Evolutionary conservation across 306 rosid species (phyloP), one percentile per base, ranked within the genome.

Genomic region (Ceratonia siliqua): DNA sequence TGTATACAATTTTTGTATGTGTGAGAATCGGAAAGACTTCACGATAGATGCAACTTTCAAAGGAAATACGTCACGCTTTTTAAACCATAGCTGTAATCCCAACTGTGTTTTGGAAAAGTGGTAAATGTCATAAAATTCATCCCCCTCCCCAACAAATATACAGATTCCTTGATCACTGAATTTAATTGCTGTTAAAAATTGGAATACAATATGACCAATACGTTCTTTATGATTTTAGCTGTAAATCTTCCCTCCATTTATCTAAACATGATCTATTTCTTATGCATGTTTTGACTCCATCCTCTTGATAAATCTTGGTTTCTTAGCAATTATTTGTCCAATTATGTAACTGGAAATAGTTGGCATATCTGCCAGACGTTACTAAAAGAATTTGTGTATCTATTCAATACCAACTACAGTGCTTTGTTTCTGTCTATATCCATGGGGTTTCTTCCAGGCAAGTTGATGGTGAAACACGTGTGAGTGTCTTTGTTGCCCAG

Each of bases 31-130:
- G 57, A 94, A 91, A 79, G 92, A 94, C 85, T 91, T 94, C 83
- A 91, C 96, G 46, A 94, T 94, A 43, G 98, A 91, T 79, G 98
- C 98, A 56, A 94, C 96, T 72, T 94, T 88, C 82, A 94, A 94
- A 83, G 97, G 96, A 63, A 94, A 94, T 79, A 68, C 79, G 15
- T 84, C 98, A 45, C 92, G 97, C 53, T 94, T 94, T 80, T 74
- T 94, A 74, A 94, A 94, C 82, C 98, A 94, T 78, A 68, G 98
- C 80, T 94, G 98, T 42, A 87, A 91, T 72, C 98, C 98, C 79
- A 94, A 94, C 74, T 94, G 97, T 77, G 74, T 86, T 78, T 86
- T 89, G 79, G 96, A 91, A 65, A 94, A 94, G 79, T 94, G 98
- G 98, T 94, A 73, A 85, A 92, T 93, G 55, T 78, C 65, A 45